Percentiles rank a stretch among this genome's conserved stretches.
phyloP scores from a whole-genome alignment of 2,329 filamentous ascomycete species.

The Pseudogymnoascus sp. region DNA sequence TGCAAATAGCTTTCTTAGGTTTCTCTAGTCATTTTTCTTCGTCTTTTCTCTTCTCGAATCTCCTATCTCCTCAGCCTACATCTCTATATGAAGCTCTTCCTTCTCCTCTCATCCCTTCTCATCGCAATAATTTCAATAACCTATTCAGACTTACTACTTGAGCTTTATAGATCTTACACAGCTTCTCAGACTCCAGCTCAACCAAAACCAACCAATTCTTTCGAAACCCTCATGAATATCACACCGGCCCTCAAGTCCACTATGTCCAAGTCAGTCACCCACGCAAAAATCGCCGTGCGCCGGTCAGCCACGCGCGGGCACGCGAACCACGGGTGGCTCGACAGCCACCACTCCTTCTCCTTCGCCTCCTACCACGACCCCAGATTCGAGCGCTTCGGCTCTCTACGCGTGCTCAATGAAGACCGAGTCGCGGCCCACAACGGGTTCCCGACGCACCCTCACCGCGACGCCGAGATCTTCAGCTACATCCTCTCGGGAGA shows the following conservation, averaged over 20 bases:
- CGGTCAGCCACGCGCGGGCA: conserved; percentile 67
- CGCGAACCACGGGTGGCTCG: conserved; percentile 78
- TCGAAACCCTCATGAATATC: conserved; percentile 20
- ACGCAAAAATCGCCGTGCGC: conserved; percentile 69
- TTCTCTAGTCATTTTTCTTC: conserved; percentile 7
- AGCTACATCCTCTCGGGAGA: conserved; percentile 79
- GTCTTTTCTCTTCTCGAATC: conserved; percentile 22
- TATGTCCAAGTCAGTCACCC: conserved; percentile 57
- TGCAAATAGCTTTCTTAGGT: background rate
- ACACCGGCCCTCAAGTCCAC: conserved; percentile 31
- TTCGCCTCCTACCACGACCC: conserved; percentile 62
- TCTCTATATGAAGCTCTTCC: conserved; percentile 30
- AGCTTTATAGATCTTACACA: conserved; percentile 11
- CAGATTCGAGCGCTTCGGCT: conserved; percentile 60
- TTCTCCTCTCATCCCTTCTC: conserved; percentile 26
- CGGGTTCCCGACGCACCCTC: conserved; percentile 79
- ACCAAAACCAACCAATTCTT: background rate
- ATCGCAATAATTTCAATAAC: conserved; percentile 27
- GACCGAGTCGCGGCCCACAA: conserved; percentile 67
- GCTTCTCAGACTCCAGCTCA: background rate
- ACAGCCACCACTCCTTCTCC: conserved; percentile 79
- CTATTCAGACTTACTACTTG: conserved; percentile 14
- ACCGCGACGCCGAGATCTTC: conserved; percentile 86
- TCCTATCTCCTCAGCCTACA: conserved; percentile 17
- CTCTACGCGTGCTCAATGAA: conserved; percentile 80